Evolutionary conservation across 2,329 filamentous ascomycete species (phyloP), one percentile per base, ranked within the genome.

Genomic region (Lasiodiplodia sp.): DNA sequence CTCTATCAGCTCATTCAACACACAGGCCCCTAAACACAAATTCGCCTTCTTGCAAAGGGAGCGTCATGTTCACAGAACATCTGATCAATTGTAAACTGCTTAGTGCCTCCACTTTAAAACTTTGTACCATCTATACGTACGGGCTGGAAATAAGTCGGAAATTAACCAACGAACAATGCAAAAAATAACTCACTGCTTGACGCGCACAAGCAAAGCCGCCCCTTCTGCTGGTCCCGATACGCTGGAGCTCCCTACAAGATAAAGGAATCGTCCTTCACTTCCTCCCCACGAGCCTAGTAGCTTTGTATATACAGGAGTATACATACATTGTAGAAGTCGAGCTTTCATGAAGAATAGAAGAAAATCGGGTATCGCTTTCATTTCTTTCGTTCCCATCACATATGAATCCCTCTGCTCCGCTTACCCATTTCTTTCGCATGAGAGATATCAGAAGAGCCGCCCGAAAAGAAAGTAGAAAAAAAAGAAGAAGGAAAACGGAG

Each of bases 311-410:
- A 23, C 28, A 40, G 14, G 44, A 23, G n/a, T 47, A 10, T 47
- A 47, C n/a, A 47, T 47, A 47, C n/a, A n/a, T 47, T n/a, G 44
- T 47, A 47, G 44, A 47, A 47, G 44, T 47, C n/a, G 44, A 47
- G 44, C 44, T 5, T 51, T 28, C 58, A 51, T 51, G 40, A 28
- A 44, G 28, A 63, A 44, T 37, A n/a, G 37, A 44, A 63, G n/a
- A 38, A 53, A 64, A 38, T 25, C 60, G 60, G 60, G 60, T 64
- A 64, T 64, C 60, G 60, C 47, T 37, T 47, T 64, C 60, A 53
- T 64, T 52, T 64, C 60, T 51, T 34, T 64, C 60, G 60, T 64
- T 52, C 47, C 60, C 18, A 31, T 21, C 18, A 57, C 44, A 47
- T 8, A 64, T 37, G 31, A 49, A 52, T 52, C 31, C 31, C 10